phyloP scores from a whole-genome alignment of 306 rosid genomes.

The Acacia acuminata region DNA sequence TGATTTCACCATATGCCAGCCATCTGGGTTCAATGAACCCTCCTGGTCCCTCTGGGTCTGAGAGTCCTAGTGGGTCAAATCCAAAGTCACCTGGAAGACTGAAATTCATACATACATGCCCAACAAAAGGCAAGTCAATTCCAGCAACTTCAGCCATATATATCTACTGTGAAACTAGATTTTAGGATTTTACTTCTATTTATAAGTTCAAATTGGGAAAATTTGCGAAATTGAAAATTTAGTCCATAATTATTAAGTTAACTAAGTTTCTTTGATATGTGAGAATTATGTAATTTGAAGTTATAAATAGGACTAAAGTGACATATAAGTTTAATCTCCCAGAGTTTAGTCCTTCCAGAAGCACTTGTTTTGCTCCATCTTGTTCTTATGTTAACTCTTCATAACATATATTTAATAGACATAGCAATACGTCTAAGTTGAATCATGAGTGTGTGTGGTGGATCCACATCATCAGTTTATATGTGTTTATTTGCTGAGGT shows the following conservation, averaged over 20 bases:
- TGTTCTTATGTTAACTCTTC: not conserved
- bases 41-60: slow-evolving; percentile 98
- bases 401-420: not conserved
- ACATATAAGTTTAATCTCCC: not conserved
- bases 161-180: not conserved
- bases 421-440: not conserved
- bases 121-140: slow-evolving; percentile 34
- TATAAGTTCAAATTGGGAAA: too few relatives aligned
- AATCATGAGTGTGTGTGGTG: not conserved
- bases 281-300: too few relatives aligned
- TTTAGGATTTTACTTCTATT: too few relatives aligned
- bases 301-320: too few relatives aligned
- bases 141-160: not conserved
- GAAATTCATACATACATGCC: slow-evolving; percentile 9
- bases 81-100: slow-evolving; percentile 97
- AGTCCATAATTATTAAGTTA: too few relatives aligned
- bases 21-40: slow-evolving; percentile 95
- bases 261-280: too few relatives aligned
- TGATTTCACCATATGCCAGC: slow-evolving; percentile 90
- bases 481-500: not conserved
- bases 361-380: not conserved
- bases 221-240: too few relatives aligned
- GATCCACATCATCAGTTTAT: not conserved
- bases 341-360: not conserved
- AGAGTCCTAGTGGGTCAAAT: slow-evolving; percentile 90